Evolutionary conservation across 129 eudicot genomes (phyloP).

Genomic region (Saussurea involucrata): DNA sequence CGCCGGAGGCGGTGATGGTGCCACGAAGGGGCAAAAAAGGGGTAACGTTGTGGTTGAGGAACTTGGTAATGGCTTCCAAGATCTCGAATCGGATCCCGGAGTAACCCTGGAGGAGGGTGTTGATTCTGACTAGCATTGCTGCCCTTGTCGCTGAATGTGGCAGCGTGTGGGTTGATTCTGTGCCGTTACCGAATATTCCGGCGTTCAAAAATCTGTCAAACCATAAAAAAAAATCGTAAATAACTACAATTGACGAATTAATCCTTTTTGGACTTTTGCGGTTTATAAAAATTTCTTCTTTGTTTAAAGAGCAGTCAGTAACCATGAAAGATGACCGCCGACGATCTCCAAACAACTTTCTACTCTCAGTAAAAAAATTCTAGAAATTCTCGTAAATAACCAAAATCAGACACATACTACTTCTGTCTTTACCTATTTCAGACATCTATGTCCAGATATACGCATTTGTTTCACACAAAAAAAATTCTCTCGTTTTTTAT

Average conservation of each 20-base stretch:
- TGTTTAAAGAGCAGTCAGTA: background rate
- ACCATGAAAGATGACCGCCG: background rate
- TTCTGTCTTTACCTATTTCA: no score
- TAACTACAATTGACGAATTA: background rate
- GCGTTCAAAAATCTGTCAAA: slow-evolving; percentile 33
- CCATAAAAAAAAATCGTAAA: background rate
- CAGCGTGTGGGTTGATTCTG: slow-evolving; percentile 36
- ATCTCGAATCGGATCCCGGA: slow-evolving; percentile 41
- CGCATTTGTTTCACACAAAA: no score
- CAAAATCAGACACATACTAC: no score
- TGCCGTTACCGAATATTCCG: slow-evolving; percentile 37
- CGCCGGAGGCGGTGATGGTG: slow-evolving; percentile 49
- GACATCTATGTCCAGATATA: no score
- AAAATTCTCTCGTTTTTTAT: no score
- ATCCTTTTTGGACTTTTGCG: no score
- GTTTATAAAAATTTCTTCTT: background rate
- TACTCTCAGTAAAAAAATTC: background rate
- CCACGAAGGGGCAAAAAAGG: slow-evolving; percentile 40
- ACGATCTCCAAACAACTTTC: background rate
- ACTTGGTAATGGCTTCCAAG: slow-evolving; percentile 32
- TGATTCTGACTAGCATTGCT: slow-evolving; percentile 35
- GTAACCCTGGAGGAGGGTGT: slow-evolving; percentile 43
- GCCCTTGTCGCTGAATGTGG: slow-evolving; percentile 37
- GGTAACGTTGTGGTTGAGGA: slow-evolving; percentile 29
- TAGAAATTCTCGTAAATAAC: no score